Evolutionary conservation across 2,329 filamentous ascomycete species (phyloP).

Genomic region (Pseudocercospora musae): DNA sequence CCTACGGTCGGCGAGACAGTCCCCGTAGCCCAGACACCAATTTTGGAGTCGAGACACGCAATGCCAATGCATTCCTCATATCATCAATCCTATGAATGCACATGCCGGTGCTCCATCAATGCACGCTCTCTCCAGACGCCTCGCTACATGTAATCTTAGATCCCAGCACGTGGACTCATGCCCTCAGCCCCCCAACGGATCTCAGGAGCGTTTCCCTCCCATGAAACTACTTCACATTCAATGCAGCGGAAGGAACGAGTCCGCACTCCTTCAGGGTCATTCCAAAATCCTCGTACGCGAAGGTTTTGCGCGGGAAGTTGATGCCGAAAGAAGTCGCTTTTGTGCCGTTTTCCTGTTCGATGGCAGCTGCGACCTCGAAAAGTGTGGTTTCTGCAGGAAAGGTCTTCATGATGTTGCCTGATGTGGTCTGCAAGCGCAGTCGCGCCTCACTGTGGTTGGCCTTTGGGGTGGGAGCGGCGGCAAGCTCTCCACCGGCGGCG

Average conservation of each 20-base stretch:
- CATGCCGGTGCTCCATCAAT: neutral
- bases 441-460: constrained; percentile 76
- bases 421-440: constrained; percentile 72
- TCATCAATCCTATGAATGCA: neutral
- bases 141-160: neutral
- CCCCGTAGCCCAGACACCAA: neutral
- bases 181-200: neutral
- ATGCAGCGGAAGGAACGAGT: constrained; percentile 81
- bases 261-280: constrained; percentile 92
- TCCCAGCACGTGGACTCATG: neutral
- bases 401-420: constrained; percentile 79
- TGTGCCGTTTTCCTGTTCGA: constrained; percentile 68
- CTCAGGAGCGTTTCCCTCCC: neutral
- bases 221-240: constrained; percentile 40
- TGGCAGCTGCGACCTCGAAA: constrained; percentile 80
- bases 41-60: neutral
- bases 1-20: neutral
- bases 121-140: neutral
- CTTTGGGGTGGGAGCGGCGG: constrained; percentile 48
- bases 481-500: constrained; percentile 43
- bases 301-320: constrained; percentile 84
- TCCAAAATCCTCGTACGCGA: constrained; percentile 68
- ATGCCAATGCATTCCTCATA: neutral
- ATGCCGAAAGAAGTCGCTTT: constrained; percentile 74
- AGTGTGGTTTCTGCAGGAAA: constrained; percentile 86